Evolutionary conservation across 805 yeast species (phyloP).

Genomic region (Huiozyma naganishii): DNA sequence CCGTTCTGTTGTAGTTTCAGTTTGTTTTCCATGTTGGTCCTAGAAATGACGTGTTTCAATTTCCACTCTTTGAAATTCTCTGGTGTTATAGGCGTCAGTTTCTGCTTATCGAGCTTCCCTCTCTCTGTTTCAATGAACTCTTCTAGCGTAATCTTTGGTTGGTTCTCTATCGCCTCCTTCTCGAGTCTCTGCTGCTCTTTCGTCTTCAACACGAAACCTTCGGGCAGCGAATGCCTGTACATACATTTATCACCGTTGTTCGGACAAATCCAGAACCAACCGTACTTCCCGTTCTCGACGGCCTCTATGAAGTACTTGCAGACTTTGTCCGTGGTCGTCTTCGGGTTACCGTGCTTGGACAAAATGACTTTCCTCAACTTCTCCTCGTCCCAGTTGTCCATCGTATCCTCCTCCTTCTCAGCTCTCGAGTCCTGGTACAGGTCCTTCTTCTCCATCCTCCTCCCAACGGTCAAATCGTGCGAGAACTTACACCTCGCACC

Average conservation of each 20-base stretch:
- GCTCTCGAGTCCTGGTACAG: constrained; percentile 79
- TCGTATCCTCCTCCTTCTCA: constrained; percentile 66
- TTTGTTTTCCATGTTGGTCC: constrained; percentile 33
- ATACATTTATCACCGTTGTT: constrained; percentile 88
- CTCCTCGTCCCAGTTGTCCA: constrained; percentile 97
- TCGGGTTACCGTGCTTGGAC: constrained; percentile 90
- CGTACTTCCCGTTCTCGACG: constrained; percentile 93
- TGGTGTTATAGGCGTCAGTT: constrained; percentile 77
- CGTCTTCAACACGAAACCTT: constrained; percentile 93
- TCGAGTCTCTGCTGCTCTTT: constrained; percentile 91
- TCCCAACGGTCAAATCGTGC: constrained; percentile 76
- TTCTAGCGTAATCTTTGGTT: constrained; percentile 87
- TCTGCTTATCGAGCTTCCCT: constrained; percentile 58
- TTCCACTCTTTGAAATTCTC: constrained; percentile 82
- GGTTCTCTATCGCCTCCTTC: constrained; percentile 68
- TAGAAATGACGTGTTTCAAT: constrained; percentile 49
- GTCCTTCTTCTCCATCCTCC: constrained; percentile 85
- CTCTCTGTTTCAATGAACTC: constrained; percentile 94
- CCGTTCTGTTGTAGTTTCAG: constrained; percentile 14
- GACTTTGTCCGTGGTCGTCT: constrained; percentile 87
- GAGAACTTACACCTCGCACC: constrained; percentile 83
- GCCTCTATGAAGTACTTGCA: constrained; percentile 94
- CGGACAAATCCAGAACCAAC: constrained; percentile 99
- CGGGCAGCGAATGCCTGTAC: constrained; percentile 91
- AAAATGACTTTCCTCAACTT: constrained; percentile 75